Evolutionary conservation across 2,329 filamentous ascomycete genomes (phyloP).

Genomic region (Graphilbum ipis-grandicollis): DNA sequence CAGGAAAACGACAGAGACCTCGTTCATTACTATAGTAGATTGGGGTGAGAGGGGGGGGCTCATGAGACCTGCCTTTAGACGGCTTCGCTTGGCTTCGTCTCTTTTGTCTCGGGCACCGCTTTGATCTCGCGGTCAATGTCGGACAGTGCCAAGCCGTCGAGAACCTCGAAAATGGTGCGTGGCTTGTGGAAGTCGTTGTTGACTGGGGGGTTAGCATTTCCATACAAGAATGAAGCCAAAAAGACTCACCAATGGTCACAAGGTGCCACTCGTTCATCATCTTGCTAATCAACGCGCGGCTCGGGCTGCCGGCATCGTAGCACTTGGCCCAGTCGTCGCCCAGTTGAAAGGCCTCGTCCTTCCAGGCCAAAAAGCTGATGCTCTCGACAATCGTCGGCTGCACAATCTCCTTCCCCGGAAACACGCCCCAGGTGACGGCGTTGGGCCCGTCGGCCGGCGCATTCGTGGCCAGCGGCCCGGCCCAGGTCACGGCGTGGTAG

Average conservation of each 20-base stretch:
- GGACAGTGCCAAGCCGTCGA: slow-evolving; percentile 58
- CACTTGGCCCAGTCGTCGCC: slow-evolving; percentile 91
- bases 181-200: slow-evolving; percentile 94
- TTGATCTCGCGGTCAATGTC: slow-evolving; percentile 34
- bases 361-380: slow-evolving; percentile 95
- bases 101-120: slow-evolving; percentile 11
- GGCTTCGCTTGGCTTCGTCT: too few relatives aligned
- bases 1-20: too few relatives aligned
- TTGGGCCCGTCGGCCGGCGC: slow-evolving; percentile 76
- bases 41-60: too few relatives aligned
- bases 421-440: slow-evolving; percentile 98
- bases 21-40: too few relatives aligned
- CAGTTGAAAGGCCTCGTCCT: slow-evolving; percentile 88
- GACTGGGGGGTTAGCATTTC: too few relatives aligned
- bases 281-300: slow-evolving; percentile 60
- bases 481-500: slow-evolving; percentile 83
- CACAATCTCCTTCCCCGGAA: slow-evolving; percentile 97
- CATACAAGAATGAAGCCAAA: too few relatives aligned
- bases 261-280: slow-evolving; percentile 87
- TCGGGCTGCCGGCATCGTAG: slow-evolving; percentile 59
- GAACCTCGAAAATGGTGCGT: slow-evolving; percentile 67
- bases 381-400: slow-evolving; percentile 99
- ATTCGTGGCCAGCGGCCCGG: slow-evolving; percentile 69
- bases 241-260: slow-evolving; percentile 70
- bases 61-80: too few relatives aligned